Evolutionary conservation across 495 filamentous ascomycete genomes (phyloP), one percentile per base, ranked within the genome.

Genomic region (Trichocladium uniseriatum): DNA sequence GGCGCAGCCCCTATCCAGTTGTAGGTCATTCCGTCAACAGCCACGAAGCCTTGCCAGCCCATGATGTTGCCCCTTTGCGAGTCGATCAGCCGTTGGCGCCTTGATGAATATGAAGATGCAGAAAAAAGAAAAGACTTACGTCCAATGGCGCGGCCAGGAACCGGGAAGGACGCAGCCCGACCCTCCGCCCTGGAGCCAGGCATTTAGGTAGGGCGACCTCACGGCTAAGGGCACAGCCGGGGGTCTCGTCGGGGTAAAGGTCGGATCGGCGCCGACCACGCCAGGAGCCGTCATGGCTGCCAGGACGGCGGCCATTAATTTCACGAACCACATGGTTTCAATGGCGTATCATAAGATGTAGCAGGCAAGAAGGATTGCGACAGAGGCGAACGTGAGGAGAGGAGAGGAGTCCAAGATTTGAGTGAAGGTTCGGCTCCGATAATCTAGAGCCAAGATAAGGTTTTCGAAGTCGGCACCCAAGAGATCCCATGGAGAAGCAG

Each of bases 1-100:
- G 65, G 63, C 73, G 91, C 48, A 48, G 69, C 43, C 70, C 84
- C 69, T 72, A 89, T 54, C 81, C 75, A 69, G 82, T 70, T 60
- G 75, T 81, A 73, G 66, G 81, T 49, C 61, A 65, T 52, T 42
- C 71, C 66, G 69, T 76, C 54, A 43, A 74, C 57, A 54, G 66
- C 57, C 79, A 75, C 55, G 69, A 86, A 63, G 76, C 89, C 61
- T 81, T 87, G 79, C 68, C 87, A 81, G 35, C 86, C 91, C 24
- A 88, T 69, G 22, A 89, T 67, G 28, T 84, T 80, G 58, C 86
- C 88, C 7, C 87, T 84, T 19, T 67, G 59, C n/a, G 63, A 72
- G n/a, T 6, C 10, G 16, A 18, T 77, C 75, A 44, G 82, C 31
- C 10, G 10, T 32, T 10, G 13, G 5, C 7, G 4, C 5, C 10